Base-by-base conservation (phyloP, 1,284 basidiomycete species). In the Afroboletus lepidellus region DNA sequence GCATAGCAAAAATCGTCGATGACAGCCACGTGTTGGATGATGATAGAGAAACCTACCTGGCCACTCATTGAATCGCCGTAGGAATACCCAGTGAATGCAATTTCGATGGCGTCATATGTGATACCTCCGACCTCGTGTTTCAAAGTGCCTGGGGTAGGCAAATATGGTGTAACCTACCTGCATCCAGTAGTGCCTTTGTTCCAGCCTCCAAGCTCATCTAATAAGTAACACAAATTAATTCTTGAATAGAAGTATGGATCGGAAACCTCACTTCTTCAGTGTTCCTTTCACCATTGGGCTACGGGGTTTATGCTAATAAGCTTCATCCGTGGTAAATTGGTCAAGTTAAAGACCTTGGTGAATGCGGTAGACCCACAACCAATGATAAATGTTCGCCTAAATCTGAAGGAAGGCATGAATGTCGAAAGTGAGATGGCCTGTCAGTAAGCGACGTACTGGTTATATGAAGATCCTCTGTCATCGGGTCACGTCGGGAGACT, bases 31-130 rank as follows among this genome's bases (percentile, higher is more conserved):
- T 85, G 77, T 80, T 84, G 53, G n/a, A 38, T 20, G 36, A 18
- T 25, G 32, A 44, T 16, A 30, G 21, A 11, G 39, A 30, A 30
- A 29, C 50, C 30, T 30, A 50, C 85, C 72, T 94, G 92, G 18
- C 92, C 92, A 59, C 80, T 80, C 0, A 90, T 92, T 36, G 87
- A 90, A 63, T 92, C 90, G 4, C 87, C 88, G 57, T 84, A 90
- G 63, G 81, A 84, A 68, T 85, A 91, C 13, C 90, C 91, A n/a
- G 88, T 90, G 57, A 77, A 85, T 0, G 90, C 92, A 30, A 78
- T 81, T 65, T 94, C 77, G 30, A 94, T 70, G 1, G 72, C 72
- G 63, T 94, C 92, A 62, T 94, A 94, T 11, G 83, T 92, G 51
- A 94, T 80, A 30, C 86, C 85, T 86, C 51, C 6, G 39, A 58